Conservation (phyloP, 140 eudicot genomes). For the Bidens hawaiensis region DNA sequence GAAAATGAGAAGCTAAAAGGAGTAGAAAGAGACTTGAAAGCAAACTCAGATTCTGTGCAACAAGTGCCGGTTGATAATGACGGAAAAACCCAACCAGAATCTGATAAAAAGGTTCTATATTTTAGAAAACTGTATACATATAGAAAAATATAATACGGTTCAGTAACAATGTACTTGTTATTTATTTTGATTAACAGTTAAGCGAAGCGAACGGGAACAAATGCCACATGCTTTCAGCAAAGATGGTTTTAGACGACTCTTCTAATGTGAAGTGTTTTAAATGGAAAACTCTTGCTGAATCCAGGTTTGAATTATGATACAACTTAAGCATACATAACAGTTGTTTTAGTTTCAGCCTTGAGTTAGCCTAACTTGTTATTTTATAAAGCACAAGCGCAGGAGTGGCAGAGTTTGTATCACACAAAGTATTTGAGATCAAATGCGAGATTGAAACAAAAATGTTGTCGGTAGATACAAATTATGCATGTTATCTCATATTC, state of each 20-base stretch:
- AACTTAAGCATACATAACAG: background rate
- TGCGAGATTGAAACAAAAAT: background rate
- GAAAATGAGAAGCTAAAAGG: background rate
- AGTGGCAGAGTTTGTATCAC: background rate
- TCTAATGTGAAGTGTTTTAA: background rate
- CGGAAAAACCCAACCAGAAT: background rate
- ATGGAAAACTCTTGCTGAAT: conserved; percentile 2
- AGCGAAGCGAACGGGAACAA: background rate
- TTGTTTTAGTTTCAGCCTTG: too few relatives aligned
- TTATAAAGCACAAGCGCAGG: background rate
- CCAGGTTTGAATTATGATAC: background rate
- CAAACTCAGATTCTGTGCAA: background rate
- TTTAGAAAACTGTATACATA: background rate
- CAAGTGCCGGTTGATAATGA: background rate
- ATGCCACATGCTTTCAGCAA: conserved; percentile 10
- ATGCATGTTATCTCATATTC: background rate
- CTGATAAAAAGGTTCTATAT: background rate
- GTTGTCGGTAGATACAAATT: background rate
- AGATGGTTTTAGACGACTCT: background rate
- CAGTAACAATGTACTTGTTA: background rate
- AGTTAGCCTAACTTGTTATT: too few relatives aligned
- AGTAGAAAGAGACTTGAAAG: background rate
- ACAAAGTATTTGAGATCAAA: background rate
- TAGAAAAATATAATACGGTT: background rate
- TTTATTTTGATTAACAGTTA: conserved; percentile 2